These are phyloP conservation scores for Malus asiatica DNA, from an alignment of 306 rosid species.

Conservation along the genomic window DNA sequence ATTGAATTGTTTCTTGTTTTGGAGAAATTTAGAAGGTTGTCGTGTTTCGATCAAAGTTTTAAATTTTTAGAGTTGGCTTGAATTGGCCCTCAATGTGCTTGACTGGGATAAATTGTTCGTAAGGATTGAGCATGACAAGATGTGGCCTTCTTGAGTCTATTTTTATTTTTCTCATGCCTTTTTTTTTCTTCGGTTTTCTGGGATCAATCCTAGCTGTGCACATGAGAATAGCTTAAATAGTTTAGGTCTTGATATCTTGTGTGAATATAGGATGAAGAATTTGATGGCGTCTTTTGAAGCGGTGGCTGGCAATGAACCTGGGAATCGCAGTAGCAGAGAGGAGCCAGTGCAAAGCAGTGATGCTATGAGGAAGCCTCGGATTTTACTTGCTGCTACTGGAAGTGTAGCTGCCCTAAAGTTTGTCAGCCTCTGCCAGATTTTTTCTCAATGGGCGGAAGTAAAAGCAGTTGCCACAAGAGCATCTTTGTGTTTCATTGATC, in stretches of 20 bases:
- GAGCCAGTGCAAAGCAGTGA: slow-evolving; percentile 19
- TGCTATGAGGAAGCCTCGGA: slow-evolving; percentile 52
- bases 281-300: slow-evolving; percentile 11
- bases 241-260: background rate
- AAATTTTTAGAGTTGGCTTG: background rate
- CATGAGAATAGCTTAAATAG: background rate
- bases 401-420: slow-evolving; percentile 69
- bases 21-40: background rate
- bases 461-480: slow-evolving; percentile 53
- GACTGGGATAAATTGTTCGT: background rate
- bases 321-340: slow-evolving; percentile 1
- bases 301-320: slow-evolving; percentile 50
- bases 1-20: background rate
- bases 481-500: slow-evolving; percentile 49
- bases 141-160: background rate
- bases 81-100: background rate
- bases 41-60: background rate
- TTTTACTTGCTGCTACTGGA: slow-evolving; percentile 78
- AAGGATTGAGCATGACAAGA: background rate
- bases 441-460: slow-evolving; percentile 72
- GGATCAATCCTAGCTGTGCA: too few species aligned
- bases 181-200: background rate
- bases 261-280: slow-evolving; percentile 3
- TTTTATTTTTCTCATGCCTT: background rate
- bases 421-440: slow-evolving; percentile 39